Base-by-base conservation (phyloP, 805 yeast species). In the Clavispora fructus region DNA sequence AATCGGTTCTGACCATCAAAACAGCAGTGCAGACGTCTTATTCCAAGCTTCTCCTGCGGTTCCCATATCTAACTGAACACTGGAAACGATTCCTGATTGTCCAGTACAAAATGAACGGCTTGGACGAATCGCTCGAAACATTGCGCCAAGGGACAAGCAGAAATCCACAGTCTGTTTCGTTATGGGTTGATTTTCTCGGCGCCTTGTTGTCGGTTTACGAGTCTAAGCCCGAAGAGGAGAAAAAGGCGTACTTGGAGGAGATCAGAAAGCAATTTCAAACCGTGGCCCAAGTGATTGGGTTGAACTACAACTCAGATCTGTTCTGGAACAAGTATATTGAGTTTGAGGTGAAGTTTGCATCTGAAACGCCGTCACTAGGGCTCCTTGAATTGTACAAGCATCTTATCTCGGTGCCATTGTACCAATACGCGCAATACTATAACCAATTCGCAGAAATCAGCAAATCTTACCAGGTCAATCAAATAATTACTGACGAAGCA, bases 361-460 rank as follows among this genome's bases (percentile, higher is more conserved):
- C 56, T 7, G 47, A 49, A 7, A 37, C 64, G 13, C 58, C 62
- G 23, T 67, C 76, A 29, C 53, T 56, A 25, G 73, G 68, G 32
- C 61, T 75, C 4, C 50, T 64, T n/a, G 61, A 63, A 3, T 56
- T 80, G 1, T 73, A 83, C 46, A 55, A 74, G 27, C 66, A 68
- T 47, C 64, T 82, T 40, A 62, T 80, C 35, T 59, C 60, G 35
- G 69, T 87, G 2, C 98, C 98, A 0, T 64, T 92, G 39, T 92
- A 92, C 63, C 95, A 90, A 57, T 91, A 89, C 61, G 84, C 97
- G 0, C 80, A 78, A 52, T 92, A 84, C 61, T 86, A 79, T 57
- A 81, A 70, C 68, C 59, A 72, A 57, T 64, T 80, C 58, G 56
- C 68, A 49, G 69, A 69, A 51, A 51, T 70, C 49, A 58, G 60